Evolutionary conservation across 2,329 filamentous ascomycete genomes (phyloP), one percentile per base, ranked within the genome.

Genomic region (Venturia nashicola): DNA sequence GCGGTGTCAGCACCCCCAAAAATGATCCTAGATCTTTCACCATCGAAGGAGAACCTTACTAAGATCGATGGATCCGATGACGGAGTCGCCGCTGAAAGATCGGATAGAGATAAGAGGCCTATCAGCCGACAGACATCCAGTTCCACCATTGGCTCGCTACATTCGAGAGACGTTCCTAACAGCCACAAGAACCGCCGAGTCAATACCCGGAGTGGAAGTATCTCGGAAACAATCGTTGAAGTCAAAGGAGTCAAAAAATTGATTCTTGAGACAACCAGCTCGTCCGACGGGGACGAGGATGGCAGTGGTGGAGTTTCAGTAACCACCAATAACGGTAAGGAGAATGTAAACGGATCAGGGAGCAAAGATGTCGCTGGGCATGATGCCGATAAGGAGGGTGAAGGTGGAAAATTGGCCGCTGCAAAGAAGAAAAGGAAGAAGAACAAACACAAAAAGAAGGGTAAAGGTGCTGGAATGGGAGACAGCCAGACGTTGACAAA

Each of bases 191-290:
- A 71, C 64, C 69, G 74, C 67, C 76, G 76, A 42, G 78, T 81
- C 9, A 78, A 80, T 5, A 85, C 86, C 6, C 81, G 88, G 64
- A 90, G 86, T 68, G 89, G 89, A 36, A 90, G 86, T 71, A 90
- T 92, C 69, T 91, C 88, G 0, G 88, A 92, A 74, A 89, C 88
- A 66, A 78, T 89, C n/a, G 78, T 91, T 64, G 87, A 92, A 70
- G 79, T 86, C 2, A 85, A 86, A 64, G 89, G 89, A 2, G 82
- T 91, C 62, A 84, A 85, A 67, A 93, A 93, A 75, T 83, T 91
- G 55, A 83, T 93, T 0, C 78, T 93, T 34, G 86, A 90, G 70
- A 86, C 86, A 3, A 87, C 81, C 34, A 85, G 82, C 68, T 82
- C 80, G 20, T 80, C 77, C 67, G 80, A 80, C 54, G 51, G 27